A percentile compares a stretch with the other conserved stretches of the same genome.
Conservation (phyloP, 1,139 yeast species). For the Yamadazyma sp. region DNA sequence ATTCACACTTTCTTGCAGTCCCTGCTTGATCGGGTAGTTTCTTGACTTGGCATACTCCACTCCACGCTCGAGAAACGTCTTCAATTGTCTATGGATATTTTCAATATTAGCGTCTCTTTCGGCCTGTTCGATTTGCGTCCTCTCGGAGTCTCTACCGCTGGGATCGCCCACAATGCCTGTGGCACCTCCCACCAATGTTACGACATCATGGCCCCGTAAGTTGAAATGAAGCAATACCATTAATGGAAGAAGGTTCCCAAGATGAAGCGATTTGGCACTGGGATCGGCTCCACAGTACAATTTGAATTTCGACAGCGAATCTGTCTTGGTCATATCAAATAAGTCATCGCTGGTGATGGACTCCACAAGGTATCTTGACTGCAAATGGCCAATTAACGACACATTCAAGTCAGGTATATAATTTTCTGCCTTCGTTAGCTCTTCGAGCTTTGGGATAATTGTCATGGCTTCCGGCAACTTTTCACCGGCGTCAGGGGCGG, state of each 20-base stretch:
- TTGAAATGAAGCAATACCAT: conserved; percentile 82
- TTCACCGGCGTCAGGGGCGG: conserved; percentile 4
- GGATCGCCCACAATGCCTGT: conserved; percentile 98
- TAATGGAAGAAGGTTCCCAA: conserved; percentile 87
- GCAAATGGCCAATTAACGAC: conserved; percentile 47
- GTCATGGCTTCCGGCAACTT: conserved; percentile 18
- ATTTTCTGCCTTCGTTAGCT: conserved; percentile 25
- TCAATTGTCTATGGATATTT: conserved; percentile 62
- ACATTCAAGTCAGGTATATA: conserved; percentile 31
- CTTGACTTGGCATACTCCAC: conserved; percentile 59
- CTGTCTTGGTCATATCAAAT: conserved; percentile 33
- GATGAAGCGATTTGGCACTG: conserved; percentile 82
- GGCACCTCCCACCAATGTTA: conserved; percentile 94
- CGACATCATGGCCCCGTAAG: conserved; percentile 78
- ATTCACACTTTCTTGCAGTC: conserved; percentile 50
- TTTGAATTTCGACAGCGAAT: conserved; percentile 42
- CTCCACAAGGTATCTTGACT: conserved; percentile 48
- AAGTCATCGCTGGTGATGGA: conserved; percentile 49
- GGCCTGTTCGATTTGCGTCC: conserved; percentile 53
- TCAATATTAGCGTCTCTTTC: conserved; percentile 60
- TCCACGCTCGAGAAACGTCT: conserved; percentile 60
- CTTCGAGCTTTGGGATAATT: conserved; percentile 38
- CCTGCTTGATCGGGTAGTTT: conserved; percentile 43
- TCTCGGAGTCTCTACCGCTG: conserved; percentile 81
- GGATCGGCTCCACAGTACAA: conserved; percentile 97